Base-by-base conservation (phyloP, 805 yeast species). In the Torulaspora maleeae region DNA sequence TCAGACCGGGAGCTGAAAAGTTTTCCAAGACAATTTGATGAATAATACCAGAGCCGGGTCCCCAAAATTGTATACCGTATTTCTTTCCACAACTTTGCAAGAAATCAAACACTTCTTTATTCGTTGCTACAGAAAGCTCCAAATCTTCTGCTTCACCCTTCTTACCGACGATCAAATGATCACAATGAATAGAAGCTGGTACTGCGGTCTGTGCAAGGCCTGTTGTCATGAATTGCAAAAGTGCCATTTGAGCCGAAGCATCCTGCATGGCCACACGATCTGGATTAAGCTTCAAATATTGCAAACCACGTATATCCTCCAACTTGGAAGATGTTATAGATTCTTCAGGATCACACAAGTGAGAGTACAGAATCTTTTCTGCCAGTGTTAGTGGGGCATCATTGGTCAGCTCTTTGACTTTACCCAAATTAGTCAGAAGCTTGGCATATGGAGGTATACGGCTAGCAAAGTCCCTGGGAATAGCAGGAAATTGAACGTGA, bases 181-280 rank as follows among this genome's bases (percentile, higher is more conserved):
- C 99, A 74, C 99, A 93, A 70, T 93, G 99, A 52, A 93, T 91
- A 5, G 96, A 86, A 15, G 87, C 91, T 29, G 99, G 99, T 7
- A 95, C 95, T 5, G 86, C 85, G 15, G 96, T 91, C 29, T 79
- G 68, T 41, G 84, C 74, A 79, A 91, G 79, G 29, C 95, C 95
- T 54, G 96, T 91, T 43, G 97, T 88, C 96, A 93, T 93, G 73
- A 93, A 93, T 72, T 93, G 99, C 58, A 93, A 74, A 56, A 93
- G 75, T n/a, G 99, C 99, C 87, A 91, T 93, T 72, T 93, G 99
- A 15, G 99, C 99, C 27, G 96, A 86, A n/a, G 99, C 99, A 75
- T 93, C 99, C 75, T 93, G 99, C 95, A 95, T 91, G 22, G 99
- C 99, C 38, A 93, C 98, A 67, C 99, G 81, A 66, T 93, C 99